Percentiles rank a stretch among this genome's conserved stretches.
phyloP scores from a whole-genome alignment of 1,139 yeast genomes.

The Saccharomyces hybrid region DNA sequence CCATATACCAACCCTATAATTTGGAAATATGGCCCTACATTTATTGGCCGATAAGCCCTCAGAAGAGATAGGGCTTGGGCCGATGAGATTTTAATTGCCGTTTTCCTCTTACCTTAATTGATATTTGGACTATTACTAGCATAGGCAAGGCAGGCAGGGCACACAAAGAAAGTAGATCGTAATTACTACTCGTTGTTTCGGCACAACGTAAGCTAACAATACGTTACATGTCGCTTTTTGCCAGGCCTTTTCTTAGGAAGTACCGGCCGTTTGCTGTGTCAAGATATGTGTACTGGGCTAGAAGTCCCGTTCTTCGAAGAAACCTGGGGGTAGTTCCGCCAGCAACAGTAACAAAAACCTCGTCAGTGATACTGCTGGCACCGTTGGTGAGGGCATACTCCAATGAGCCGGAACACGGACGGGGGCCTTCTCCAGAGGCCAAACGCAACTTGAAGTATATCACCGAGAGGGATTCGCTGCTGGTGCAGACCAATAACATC shows the following conservation, averaged over 20 bases:
- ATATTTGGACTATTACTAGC: too few species aligned
- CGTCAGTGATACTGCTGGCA: too few species aligned
- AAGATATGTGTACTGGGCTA: not conserved
- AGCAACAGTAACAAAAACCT: not conserved
- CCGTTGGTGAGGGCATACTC: not conserved
- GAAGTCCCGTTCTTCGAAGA: not conserved
- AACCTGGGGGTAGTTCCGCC: not conserved
- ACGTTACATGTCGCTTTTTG: not conserved
- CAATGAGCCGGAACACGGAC: not conserved
- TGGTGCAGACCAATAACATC: conserved; percentile 23
- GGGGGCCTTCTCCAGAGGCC: not conserved
- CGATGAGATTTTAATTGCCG: too few species aligned
- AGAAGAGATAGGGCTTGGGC: too few species aligned
- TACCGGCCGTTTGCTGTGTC: not conserved
- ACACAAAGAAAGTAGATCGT: too few species aligned
- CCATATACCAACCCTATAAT: not conserved
- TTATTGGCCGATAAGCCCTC: too few species aligned
- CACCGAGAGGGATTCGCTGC: conserved; percentile 21
- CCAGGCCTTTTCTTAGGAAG: not conserved
- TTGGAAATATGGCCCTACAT: too few species aligned
- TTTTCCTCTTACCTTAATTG: too few species aligned
- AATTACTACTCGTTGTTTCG: too few species aligned
- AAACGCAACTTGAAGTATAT: conserved; percentile 11
- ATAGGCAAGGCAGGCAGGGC: too few species aligned
- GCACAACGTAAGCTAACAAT: too few species aligned